phyloP scores from a whole-genome alignment of 352 stramenopile genomes.

The Elongisporangium anandrum region DNA sequence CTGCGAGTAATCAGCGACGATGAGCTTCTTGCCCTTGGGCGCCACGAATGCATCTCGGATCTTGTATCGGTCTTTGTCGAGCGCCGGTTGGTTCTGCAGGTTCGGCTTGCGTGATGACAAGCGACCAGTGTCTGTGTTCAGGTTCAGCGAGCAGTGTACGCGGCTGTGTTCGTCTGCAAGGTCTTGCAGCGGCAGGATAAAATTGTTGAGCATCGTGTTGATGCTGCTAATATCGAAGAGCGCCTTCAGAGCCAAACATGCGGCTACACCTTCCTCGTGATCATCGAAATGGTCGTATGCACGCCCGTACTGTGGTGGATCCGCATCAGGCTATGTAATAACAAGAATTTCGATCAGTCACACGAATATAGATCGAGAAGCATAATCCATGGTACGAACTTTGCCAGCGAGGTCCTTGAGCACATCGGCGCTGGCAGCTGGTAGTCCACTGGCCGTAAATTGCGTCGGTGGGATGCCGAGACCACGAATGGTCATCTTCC shows the following conservation, averaged over 20 bases:
- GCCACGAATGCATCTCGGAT: conserved; percentile 92
- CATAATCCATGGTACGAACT: conserved; percentile 15
- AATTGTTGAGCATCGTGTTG: conserved; percentile 99
- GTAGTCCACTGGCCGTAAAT: conserved; percentile 90
- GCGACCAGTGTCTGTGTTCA: conserved; percentile 99
- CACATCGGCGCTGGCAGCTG: conserved; percentile 93
- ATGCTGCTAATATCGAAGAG: conserved; percentile 96
- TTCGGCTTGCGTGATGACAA: conserved; percentile 97
- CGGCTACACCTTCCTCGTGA: conserved; percentile 88
- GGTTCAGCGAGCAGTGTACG: conserved; percentile 98
- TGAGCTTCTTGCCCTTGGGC: conserved; percentile 92
- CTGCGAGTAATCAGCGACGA: conserved; percentile 99
- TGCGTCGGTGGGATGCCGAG: conserved; percentile 91
- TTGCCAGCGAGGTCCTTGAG: conserved; percentile 92
- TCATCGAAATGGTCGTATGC: conserved; percentile 94
- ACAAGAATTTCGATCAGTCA: conserved; percentile 9
- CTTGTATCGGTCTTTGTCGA: conserved; percentile 86
- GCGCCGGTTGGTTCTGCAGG: conserved; percentile 96
- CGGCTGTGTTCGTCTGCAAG: conserved; percentile 92
- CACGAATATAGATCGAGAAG: conserved; percentile 1
- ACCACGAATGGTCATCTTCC: conserved; percentile 77
- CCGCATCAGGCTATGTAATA: conserved; percentile 58
- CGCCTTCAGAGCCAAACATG: conserved; percentile 93
- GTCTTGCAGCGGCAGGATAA: conserved; percentile 91
- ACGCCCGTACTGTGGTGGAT: conserved; percentile 62